These are phyloP conservation scores for Yamadazyma sp. DNA, from an alignment of 805 yeast genomes.

Conservation along the genomic window DNA sequence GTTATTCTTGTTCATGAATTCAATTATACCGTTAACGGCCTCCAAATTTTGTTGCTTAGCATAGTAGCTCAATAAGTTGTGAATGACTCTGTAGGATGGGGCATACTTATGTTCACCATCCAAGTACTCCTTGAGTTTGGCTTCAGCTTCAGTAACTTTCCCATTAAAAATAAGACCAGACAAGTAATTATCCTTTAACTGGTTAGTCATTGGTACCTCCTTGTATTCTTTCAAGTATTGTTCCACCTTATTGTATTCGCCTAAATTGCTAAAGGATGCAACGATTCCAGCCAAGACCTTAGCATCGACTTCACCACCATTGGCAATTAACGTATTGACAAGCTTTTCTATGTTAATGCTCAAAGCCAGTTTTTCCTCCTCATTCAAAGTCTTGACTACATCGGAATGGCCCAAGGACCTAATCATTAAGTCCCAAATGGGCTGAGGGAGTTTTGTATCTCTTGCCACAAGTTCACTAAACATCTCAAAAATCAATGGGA, in stretches of 20 bases:
- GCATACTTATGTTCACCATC: slow-evolving; percentile 32
- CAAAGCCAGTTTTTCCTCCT: slow-evolving; percentile 27
- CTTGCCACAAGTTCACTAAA: slow-evolving; percentile 35
- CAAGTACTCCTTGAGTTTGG: slow-evolving; percentile 37
- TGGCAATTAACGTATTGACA: slow-evolving; percentile 28
- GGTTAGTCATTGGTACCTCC: slow-evolving; percentile 33
- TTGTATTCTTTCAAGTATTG: slow-evolving; percentile 32
- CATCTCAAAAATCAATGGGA: slow-evolving; percentile 39
- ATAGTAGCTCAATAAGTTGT: slow-evolving; percentile 47
- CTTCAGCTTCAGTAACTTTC: slow-evolving; percentile 46
- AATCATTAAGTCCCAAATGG: slow-evolving; percentile 61
- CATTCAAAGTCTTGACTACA: slow-evolving; percentile 23
- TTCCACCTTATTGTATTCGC: slow-evolving; percentile 43
- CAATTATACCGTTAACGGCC: slow-evolving; percentile 49
- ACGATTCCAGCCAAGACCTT: slow-evolving; percentile 50
- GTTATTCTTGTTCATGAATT: slow-evolving; percentile 40
- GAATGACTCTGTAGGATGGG: slow-evolving; percentile 53
- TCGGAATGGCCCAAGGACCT: slow-evolving; percentile 44
- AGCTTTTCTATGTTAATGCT: slow-evolving; percentile 26
- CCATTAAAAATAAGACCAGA: slow-evolving; percentile 44
- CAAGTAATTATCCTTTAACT: slow-evolving; percentile 45
- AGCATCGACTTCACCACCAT: slow-evolving; percentile 41
- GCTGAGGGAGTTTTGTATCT: slow-evolving; percentile 13
- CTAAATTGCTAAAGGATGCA: slow-evolving; percentile 45
- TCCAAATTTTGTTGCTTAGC: slow-evolving; percentile 40